These are phyloP conservation scores for Fusarium praegraminearum DNA, from an alignment of 2,329 filamentous ascomycete species.

Conservation along the genomic window DNA sequence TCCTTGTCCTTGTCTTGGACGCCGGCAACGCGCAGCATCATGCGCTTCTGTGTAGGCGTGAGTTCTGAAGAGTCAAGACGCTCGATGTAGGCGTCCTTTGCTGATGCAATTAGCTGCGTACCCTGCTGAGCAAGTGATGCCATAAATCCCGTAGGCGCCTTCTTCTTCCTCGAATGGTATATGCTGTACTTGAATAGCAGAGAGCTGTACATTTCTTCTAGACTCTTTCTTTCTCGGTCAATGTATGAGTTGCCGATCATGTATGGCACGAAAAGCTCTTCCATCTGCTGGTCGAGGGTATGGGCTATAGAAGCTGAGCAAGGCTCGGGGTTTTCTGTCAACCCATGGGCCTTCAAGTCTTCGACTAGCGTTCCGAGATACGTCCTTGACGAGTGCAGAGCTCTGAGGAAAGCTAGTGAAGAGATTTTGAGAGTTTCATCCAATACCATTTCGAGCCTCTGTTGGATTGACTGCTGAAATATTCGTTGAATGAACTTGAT, in stretches of 20 bases:
- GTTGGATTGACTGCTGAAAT: conserved; percentile 98
- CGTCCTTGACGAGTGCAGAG: conserved; percentile 87
- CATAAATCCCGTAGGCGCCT: conserved; percentile 91
- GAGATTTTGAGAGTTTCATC: conserved; percentile 95
- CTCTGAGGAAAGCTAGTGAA: conserved; percentile 89
- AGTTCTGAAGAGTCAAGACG: conserved; percentile 89
- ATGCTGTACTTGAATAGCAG: conserved; percentile 96
- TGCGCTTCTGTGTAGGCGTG: conserved; percentile 86
- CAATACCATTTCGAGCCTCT: conserved; percentile 92
- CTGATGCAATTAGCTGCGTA: conserved; percentile 86
- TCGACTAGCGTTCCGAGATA: conserved; percentile 91
- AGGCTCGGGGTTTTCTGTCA: conserved; percentile 94
- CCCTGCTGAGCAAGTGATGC: conserved; percentile 90
- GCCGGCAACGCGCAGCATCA: conserved; percentile 90
- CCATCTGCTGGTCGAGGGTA: conserved; percentile 79
- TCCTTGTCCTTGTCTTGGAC: conserved; percentile 79
- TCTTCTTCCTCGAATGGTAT: conserved; percentile 91
- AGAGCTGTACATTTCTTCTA: conserved; percentile 89
- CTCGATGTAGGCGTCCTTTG: conserved; percentile 91
- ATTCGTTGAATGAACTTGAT: conserved; percentile 94
- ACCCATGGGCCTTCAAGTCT: conserved; percentile 90
- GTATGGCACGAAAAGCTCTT: conserved; percentile 81
- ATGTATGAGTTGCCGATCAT: conserved; percentile 77
- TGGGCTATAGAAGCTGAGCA: conserved; percentile 86
- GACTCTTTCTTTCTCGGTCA: conserved; percentile 73